phyloP scores from a whole-genome alignment of 225 moss, liverwort and hornwort species.

The Anthoceros angustus region DNA sequence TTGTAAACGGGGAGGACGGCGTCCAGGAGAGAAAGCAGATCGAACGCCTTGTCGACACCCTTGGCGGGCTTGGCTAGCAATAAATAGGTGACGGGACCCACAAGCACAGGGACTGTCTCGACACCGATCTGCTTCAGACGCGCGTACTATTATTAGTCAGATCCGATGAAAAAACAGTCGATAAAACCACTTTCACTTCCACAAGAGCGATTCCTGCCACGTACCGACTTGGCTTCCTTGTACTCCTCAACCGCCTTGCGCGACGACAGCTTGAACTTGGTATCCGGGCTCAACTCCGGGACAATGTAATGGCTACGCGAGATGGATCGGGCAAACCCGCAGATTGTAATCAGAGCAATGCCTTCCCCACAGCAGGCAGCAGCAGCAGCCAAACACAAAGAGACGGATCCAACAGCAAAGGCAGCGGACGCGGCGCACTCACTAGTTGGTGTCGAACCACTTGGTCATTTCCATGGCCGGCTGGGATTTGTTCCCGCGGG shows the following conservation, averaged over 20 bases:
- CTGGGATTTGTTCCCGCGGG: constrained; percentile 74
- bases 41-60: constrained; percentile 49
- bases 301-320: constrained; percentile 75
- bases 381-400: neutral
- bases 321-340: neutral
- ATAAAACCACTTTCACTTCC: neutral
- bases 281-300: constrained; percentile 49
- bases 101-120: constrained; percentile 27
- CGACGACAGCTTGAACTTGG: constrained; percentile 70
- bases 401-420: neutral
- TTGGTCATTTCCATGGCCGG: constrained; percentile 98
- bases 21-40: constrained; percentile 49
- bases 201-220: neutral
- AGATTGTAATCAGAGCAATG: neutral
- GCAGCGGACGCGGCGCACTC: constrained; percentile 11
- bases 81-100: constrained; percentile 69
- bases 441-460: constrained; percentile 99
- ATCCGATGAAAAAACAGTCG: neutral
- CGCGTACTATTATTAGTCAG: neutral
- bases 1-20: constrained; percentile 62
- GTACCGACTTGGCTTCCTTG: constrained; percentile 67
- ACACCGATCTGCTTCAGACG: constrained; percentile 27
- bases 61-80: constrained; percentile 54
- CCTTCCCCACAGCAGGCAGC: neutral
- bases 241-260: constrained; percentile 48